Conservation (phyloP, 352 stramenopile species). For the Phytophthora agathidicida region DNA sequence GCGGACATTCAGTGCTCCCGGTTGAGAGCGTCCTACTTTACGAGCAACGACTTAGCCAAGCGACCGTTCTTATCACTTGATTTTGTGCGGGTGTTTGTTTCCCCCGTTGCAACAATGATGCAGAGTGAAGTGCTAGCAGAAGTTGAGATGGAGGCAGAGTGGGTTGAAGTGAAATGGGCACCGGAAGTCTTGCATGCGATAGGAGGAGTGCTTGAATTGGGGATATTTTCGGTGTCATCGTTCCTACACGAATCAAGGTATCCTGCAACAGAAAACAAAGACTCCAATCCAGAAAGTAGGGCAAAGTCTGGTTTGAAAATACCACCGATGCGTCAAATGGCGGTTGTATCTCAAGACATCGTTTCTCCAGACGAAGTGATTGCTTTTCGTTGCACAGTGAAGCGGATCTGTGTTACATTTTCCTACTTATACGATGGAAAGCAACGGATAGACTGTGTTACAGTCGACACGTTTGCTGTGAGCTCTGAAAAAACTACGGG, state of each 20-base stretch:
- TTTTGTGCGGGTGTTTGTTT: conserved; percentile 68
- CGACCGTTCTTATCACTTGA: conserved; percentile 67
- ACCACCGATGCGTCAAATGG: conserved; percentile 42
- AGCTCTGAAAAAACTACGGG: conserved; percentile 59
- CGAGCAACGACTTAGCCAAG: conserved; percentile 21
- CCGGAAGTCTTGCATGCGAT: conserved; percentile 68
- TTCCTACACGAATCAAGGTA: conserved; percentile 37
- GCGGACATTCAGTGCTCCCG: conserved; percentile 66
- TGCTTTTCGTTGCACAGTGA: conserved; percentile 70
- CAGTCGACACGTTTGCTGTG: conserved; percentile 63
- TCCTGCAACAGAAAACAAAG: background rate
- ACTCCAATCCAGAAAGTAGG: conserved; percentile 2
- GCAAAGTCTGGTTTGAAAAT: conserved; percentile 28
- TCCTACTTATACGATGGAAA: conserved; percentile 34
- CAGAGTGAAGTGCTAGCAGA: conserved; percentile 41
- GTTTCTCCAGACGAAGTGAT: conserved; percentile 46
- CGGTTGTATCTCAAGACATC: conserved; percentile 44
- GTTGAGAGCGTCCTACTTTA: conserved; percentile 54
- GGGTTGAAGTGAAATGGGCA: conserved; percentile 76
- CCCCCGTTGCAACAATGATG: conserved; percentile 47
- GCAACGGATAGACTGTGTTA: conserved; percentile 59
- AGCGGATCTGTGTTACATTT: conserved; percentile 62
- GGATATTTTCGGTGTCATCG: conserved; percentile 43
- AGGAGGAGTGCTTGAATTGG: conserved; percentile 63
- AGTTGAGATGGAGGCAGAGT: conserved; percentile 81